Conservation (phyloP, 2,329 filamentous ascomycete species). For the Colletotrichum sp. region DNA sequence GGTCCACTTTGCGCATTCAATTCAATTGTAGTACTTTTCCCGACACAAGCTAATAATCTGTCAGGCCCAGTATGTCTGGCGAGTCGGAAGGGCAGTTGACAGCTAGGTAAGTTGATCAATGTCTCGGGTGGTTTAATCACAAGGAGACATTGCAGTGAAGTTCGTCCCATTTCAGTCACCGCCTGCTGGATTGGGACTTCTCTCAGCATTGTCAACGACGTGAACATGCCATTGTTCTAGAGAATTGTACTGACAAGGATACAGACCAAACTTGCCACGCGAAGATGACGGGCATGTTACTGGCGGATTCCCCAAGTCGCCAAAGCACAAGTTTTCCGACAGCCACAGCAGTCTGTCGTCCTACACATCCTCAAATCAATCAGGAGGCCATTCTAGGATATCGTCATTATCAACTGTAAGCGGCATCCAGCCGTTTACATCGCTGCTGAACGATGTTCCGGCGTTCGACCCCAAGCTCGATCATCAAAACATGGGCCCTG, state of each 20-base stretch:
- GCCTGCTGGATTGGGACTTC: background rate
- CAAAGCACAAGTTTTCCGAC: constrained; percentile 51
- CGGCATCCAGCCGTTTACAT: constrained; percentile 39
- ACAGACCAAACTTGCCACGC: constrained; percentile 21
- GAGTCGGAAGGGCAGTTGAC: constrained; percentile 23
- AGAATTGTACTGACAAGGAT: constrained; percentile 20
- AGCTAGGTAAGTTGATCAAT: constrained; percentile 16
- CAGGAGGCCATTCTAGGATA: constrained; percentile 54
- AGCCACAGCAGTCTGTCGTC: constrained; percentile 59
- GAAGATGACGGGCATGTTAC: constrained; percentile 22
- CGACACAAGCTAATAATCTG: background rate
- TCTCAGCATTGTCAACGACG: background rate
- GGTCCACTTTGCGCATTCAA: background rate
- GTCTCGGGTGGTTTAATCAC: background rate
- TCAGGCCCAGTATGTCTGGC: constrained; percentile 4
- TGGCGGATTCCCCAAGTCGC: constrained; percentile 22
- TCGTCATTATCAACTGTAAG: constrained; percentile 59
- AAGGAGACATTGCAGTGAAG: background rate
- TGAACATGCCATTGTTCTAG: background rate
- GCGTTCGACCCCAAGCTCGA: constrained; percentile 40
- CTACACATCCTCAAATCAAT: constrained; percentile 50
- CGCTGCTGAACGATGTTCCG: constrained; percentile 41
- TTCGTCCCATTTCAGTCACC: background rate
- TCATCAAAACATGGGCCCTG: constrained; percentile 19
- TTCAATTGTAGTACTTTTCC: too few relatives aligned